Conservation (phyloP, 352 stramenopile species). For the Elongisporangium anandrum region DNA sequence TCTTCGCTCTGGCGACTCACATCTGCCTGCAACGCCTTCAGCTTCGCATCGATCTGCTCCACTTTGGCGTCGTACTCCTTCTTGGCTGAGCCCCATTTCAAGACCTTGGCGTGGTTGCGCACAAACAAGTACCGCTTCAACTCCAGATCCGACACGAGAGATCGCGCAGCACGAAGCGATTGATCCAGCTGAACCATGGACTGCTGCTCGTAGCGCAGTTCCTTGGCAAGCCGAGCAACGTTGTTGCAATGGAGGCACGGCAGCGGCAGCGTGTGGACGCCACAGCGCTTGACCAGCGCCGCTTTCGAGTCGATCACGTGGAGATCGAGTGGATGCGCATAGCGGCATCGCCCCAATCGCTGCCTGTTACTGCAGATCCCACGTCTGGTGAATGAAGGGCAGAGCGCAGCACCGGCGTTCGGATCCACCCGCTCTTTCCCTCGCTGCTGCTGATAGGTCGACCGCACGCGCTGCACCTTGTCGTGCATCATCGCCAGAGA, state of each 20-base stretch:
- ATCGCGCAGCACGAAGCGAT: slow-evolving; percentile 23
- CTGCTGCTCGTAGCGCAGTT: slow-evolving; percentile 13
- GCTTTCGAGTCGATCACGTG: slow-evolving; percentile 51
- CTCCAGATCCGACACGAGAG: slow-evolving; percentile 43
- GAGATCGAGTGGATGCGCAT: slow-evolving; percentile 41
- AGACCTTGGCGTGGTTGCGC: slow-evolving; percentile 30
- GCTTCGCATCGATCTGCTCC: slow-evolving; percentile 18
- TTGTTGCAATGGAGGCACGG: slow-evolving; percentile 59
- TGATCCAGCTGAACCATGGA: slow-evolving; percentile 20
- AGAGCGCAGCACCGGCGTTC: slow-evolving; percentile 23
- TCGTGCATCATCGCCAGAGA: slow-evolving; percentile 41
- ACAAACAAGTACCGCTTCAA: slow-evolving; percentile 37
- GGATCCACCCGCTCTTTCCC: slow-evolving; percentile 6
- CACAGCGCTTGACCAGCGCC: slow-evolving; percentile 33
- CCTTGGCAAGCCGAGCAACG: slow-evolving; percentile 17
- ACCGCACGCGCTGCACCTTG: slow-evolving; percentile 32
- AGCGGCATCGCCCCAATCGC: slow-evolving; percentile 55
- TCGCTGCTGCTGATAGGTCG: slow-evolving; percentile 24
- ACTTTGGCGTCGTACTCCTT: slow-evolving; percentile 38
- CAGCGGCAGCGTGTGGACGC: slow-evolving; percentile 44
- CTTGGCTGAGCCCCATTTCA: slow-evolving; percentile 60
- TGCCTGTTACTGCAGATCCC: slow-evolving; percentile 63
- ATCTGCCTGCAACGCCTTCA: slow-evolving; percentile 8
- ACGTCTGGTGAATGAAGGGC: slow-evolving; percentile 36
- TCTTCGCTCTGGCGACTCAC: slow-evolving; percentile 8